phyloP scores from a whole-genome alignment of 805 yeast species.

The Wickerhamomyces chaumierensis region DNA sequence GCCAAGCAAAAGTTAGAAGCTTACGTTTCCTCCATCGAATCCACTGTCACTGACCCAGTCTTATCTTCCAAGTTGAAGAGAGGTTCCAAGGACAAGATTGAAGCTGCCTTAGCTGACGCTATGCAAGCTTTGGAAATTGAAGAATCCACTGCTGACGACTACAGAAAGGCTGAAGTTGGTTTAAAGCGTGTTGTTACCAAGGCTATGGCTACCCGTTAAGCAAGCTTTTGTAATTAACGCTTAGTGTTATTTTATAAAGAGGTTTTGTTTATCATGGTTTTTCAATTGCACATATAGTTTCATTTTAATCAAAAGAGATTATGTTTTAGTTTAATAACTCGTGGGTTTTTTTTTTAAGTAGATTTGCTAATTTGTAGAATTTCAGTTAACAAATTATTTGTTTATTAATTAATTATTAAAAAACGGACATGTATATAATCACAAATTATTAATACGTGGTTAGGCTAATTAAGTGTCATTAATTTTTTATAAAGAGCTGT shows the following conservation, averaged over 20 bases:
- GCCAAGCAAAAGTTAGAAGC: constrained; percentile 98
- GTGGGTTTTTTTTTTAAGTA: no score
- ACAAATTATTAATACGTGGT: no score
- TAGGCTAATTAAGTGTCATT: no score
- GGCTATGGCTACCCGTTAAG: constrained; percentile 97
- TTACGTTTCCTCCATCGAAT: constrained; percentile 91
- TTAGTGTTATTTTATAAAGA: background rate
- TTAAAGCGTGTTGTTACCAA: constrained; percentile 99
- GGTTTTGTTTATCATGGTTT: background rate
- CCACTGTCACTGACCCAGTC: constrained; percentile 96
- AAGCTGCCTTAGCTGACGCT: constrained; percentile 96
- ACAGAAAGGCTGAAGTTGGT: constrained; percentile 98
- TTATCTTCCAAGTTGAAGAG: constrained; percentile 95
- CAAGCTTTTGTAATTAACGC: constrained; percentile 4
- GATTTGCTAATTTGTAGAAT: no score
- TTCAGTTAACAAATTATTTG: no score
- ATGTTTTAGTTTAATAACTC: background rate
- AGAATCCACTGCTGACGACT: constrained; percentile 93
- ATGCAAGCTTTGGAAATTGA: constrained; percentile 94
- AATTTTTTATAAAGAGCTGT: no score
- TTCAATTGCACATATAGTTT: background rate
- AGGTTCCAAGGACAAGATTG: constrained; percentile 94
- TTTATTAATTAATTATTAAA: no score
- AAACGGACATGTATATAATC: no score
- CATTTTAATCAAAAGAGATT: background rate